These are phyloP conservation scores for Fomitopsis betulina DNA, from an alignment of 1,284 basidiomycete genomes.

Conservation along the genomic window DNA sequence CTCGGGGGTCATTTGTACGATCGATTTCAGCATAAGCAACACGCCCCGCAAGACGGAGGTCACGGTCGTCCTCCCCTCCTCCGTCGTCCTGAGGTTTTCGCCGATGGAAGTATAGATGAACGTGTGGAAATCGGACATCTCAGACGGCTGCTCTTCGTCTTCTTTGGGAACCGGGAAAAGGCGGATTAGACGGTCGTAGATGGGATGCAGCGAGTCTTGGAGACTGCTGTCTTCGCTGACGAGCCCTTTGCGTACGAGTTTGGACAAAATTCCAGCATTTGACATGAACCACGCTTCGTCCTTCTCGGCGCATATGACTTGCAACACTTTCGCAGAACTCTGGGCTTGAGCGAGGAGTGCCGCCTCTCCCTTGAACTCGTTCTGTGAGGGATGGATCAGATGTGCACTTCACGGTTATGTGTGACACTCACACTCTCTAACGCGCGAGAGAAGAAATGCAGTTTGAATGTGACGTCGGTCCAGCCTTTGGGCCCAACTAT, in stretches of 20 bases:
- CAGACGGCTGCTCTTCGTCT: slow-evolving; percentile 61
- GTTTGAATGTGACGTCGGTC: slow-evolving; percentile 91
- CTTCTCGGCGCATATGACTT: slow-evolving; percentile 83
- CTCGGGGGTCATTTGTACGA: slow-evolving; percentile 82
- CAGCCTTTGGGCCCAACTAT: slow-evolving; percentile 84
- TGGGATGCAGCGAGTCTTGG: slow-evolving; percentile 77
- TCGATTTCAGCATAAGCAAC: slow-evolving; percentile 84
- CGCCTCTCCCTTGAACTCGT: slow-evolving; percentile 68
- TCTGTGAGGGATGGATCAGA: slow-evolving; percentile 34
- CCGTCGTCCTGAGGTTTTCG: slow-evolving; percentile 75
- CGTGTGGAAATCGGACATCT: slow-evolving; percentile 74
- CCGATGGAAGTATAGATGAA: slow-evolving; percentile 76
- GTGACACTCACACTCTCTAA: slow-evolving; percentile 64
- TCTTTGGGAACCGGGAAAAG: slow-evolving; percentile 83
- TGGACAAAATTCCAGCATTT: slow-evolving; percentile 81
- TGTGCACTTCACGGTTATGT: not conserved
- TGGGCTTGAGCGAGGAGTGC: slow-evolving; percentile 63
- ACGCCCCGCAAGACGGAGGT: slow-evolving; percentile 70
- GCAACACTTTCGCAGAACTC: slow-evolving; percentile 87
- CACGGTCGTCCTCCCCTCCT: slow-evolving; percentile 9
- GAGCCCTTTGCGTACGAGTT: slow-evolving; percentile 87
- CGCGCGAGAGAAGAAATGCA: slow-evolving; percentile 83
- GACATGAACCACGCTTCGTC: slow-evolving; percentile 78
- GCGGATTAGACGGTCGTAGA: slow-evolving; percentile 85
- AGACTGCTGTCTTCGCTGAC: slow-evolving; percentile 71